Base-by-base conservation (phyloP, 306 rosid species). In the Cicer cuneatum region DNA sequence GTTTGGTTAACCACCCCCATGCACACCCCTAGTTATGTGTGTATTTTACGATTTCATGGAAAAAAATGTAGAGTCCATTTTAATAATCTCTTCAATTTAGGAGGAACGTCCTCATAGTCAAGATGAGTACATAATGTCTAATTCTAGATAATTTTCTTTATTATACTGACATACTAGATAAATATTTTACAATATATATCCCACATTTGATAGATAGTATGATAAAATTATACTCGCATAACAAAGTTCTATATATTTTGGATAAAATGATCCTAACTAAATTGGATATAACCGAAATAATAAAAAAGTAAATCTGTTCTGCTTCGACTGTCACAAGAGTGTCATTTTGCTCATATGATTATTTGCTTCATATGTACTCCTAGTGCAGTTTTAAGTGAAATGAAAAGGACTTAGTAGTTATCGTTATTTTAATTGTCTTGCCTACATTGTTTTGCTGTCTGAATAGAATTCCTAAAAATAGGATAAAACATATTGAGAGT, bases 301-400 rank as follows among this genome's bases (percentile, higher is more conserved):
- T 56, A 56, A 45, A 21, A 68, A 58, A 57, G n/a, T 67, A 45
- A 35, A 6, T 59, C 19, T 13, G 43, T 60, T 69, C 69, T 40
- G 35, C 65, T 10, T 60, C 18, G 10, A 43, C 53, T 16, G 39
- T 70, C 43, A 14, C 19, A 8, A 0, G 49, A 10, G 45, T 70
- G 56, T 70, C 71, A 52, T 75, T 75, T 57, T 42, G 24, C 37
- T 15, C 9, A 7, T 65, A 65, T 41, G 73, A 10, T 66, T 35
- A 3, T 51, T 18, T 39, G 47, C 72, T 57, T 46, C 61, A 35
- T 43, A 57, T 33, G 67, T 68, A 56, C 38, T 56, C 8, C 56
- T 71, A 40, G 16, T 16, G 15, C 33, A 62, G 2, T 41, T 70
- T 68, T 78, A 51, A 62, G 47, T 69, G 49, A 58, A 58, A 57